A percentile compares a stretch with the other conserved stretches of the same genome.
Conservation (phyloP, 371 early-diverging fungal genomes). For the Batkoa obscura region DNA sequence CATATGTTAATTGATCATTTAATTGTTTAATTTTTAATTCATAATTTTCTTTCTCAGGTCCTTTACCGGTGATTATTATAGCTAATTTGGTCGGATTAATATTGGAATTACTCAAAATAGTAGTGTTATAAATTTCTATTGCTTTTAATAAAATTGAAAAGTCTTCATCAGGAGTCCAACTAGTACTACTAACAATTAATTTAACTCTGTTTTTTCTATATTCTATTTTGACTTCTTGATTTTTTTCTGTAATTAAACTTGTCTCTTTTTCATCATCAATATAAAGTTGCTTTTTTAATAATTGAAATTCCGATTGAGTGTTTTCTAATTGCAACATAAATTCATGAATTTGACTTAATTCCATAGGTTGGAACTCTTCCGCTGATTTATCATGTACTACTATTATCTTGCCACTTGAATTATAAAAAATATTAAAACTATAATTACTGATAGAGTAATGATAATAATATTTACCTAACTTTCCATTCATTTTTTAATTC, state of each 20-base stretch:
- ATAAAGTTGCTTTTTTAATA: slow-evolving; percentile 10
- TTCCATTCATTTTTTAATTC: slow-evolving; percentile 39
- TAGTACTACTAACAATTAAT: slow-evolving; percentile 74
- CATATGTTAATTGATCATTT: slow-evolving; percentile 15
- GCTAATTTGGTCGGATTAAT: slow-evolving; percentile 17
- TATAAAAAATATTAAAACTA: background rate
- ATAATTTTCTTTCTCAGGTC: slow-evolving; percentile 55
- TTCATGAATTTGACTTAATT: slow-evolving; percentile 7
- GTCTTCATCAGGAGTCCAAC: slow-evolving; percentile 94
- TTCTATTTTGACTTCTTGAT: slow-evolving; percentile 10
- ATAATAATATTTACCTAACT: slow-evolving; percentile 17
- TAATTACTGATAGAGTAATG: background rate
- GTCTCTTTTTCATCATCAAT: slow-evolving; percentile 14
- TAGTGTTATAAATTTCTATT: slow-evolving; percentile 36
- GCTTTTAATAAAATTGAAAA: slow-evolving; percentile 63
- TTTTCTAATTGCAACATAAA: slow-evolving; percentile 15
- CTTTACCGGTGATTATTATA: slow-evolving; percentile 85
- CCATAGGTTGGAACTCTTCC: background rate
- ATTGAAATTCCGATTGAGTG: too few species aligned
- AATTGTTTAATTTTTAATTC: slow-evolving; percentile 32
- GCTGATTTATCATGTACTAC: slow-evolving; percentile 3
- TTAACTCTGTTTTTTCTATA: slow-evolving; percentile 34
- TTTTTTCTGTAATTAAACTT: slow-evolving; percentile 17
- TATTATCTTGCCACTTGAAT: background rate
- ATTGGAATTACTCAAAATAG: slow-evolving; percentile 20